A percentile compares a stretch with the other conserved stretches of the same genome.
Conservation (phyloP, 192 early-diverging fungal genomes). For the Ramicandelaber brevisporus region DNA sequence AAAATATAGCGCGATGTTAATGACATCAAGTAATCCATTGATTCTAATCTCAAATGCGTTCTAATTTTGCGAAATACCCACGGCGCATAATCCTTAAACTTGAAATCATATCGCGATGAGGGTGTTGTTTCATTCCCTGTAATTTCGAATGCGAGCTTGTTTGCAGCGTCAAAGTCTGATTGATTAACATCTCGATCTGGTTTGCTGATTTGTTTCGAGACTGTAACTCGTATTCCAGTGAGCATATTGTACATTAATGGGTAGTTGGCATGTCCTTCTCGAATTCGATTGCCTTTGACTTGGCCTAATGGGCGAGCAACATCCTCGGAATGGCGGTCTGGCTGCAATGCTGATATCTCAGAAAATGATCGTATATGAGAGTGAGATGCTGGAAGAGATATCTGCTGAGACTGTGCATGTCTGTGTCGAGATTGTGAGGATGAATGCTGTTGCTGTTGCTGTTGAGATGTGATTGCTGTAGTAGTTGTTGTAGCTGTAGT, state of each 20-base stretch:
- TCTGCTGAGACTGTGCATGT: too few species aligned
- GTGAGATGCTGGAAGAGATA: too few species aligned
- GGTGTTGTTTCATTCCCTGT: constrained; percentile 87
- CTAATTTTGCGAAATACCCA: constrained; percentile 87
- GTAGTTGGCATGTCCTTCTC: constrained; percentile 88
- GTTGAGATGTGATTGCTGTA: too few species aligned
- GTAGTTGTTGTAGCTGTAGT: too few species aligned
- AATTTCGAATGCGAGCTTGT: constrained; percentile 92
- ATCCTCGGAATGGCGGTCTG: too few species aligned
- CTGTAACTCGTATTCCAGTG: constrained; percentile 79
- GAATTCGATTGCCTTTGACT: constrained; percentile 80
- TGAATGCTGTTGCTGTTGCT: too few species aligned
- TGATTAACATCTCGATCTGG: constrained; percentile 34
- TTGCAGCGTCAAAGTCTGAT: constrained; percentile 64
- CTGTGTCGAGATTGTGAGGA: too few species aligned
- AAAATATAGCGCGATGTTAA: constrained; percentile 91
- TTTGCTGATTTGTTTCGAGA: constrained; percentile 70
- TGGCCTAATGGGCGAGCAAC: too few species aligned
- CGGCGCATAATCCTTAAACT: constrained; percentile 98
- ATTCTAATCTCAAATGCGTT: constrained; percentile 64
- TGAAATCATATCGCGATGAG: constrained; percentile 89
- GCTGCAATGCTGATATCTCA: too few species aligned
- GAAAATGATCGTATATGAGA: too few species aligned
- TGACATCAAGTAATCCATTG: constrained; percentile 81
- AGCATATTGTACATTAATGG: constrained; percentile 98